Conservation (phyloP, 768 basidiomycete genomes). For the Termitomyces sp. region DNA sequence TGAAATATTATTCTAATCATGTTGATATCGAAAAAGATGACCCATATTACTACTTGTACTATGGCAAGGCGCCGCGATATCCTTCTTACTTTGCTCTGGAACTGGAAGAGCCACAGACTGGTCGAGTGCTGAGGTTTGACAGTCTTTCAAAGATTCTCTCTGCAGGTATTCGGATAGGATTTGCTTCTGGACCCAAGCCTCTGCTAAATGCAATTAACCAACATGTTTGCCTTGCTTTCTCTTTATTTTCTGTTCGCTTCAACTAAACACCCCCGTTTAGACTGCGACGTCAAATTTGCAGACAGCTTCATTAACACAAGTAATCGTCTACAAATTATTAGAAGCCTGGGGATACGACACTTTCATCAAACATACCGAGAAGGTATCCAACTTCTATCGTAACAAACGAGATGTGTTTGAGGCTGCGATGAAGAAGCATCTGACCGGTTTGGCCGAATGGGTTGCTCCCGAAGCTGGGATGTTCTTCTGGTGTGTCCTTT, state of each 20-base stretch:
- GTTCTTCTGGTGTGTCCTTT: constrained; percentile 70
- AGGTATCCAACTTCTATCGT: constrained; percentile 65
- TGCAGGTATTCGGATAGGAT: constrained; percentile 73
- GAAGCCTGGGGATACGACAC: constrained; percentile 67
- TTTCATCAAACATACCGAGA: constrained; percentile 58
- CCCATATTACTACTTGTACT: constrained; percentile 74
- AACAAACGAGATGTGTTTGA: constrained; percentile 70
- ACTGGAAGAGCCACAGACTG: constrained; percentile 51
- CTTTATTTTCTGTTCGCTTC: background rate
- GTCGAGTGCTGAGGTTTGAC: constrained; percentile 81
- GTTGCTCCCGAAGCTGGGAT: constrained; percentile 68
- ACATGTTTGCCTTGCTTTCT: constrained; percentile 38
- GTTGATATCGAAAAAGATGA: constrained; percentile 44
- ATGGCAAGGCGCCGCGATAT: constrained; percentile 52
- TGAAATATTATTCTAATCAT: background rate
- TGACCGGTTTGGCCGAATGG: constrained; percentile 72
- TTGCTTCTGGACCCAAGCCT: constrained; percentile 62
- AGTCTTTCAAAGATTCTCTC: constrained; percentile 79
- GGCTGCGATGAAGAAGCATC: constrained; percentile 58
- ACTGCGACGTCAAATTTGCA: constrained; percentile 54
- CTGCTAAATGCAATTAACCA: constrained; percentile 63
- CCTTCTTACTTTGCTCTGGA: constrained; percentile 81
- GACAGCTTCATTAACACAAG: constrained; percentile 53
- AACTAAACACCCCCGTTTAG: background rate
- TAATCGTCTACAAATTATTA: constrained; percentile 49